Base-by-base conservation (phyloP, 1,284 basidiomycete species). In the Apiotrichum veenhuisii region DNA sequence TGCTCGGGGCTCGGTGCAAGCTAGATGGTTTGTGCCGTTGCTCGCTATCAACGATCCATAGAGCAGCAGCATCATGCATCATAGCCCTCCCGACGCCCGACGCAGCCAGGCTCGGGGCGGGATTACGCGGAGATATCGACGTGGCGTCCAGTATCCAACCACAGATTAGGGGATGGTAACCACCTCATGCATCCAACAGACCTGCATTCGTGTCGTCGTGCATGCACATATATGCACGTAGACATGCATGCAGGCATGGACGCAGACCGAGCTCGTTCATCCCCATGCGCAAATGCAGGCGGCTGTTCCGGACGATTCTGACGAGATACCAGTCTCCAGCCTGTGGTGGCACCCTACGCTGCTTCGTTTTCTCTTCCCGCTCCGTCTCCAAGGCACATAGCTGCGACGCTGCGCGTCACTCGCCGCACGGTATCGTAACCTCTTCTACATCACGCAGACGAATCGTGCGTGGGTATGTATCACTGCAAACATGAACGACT, bases 71-170 rank as follows among this genome's bases (percentile, higher is more conserved):
- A 40, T 37, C 34, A 23, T n/a, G n/a, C n/a, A n/a, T n/a, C n/a
- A n/a, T n/a, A n/a, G n/a, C n/a, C n/a, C n/a, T 33, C 7, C 33
- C 25, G 14, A n/a, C 48, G 22, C 9, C 36, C n/a, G 17, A 40
- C 20, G 48, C 22, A n/a, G 48, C 30, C 30, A 40, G 23, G 11
- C 4, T 8, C 30, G n/a, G 30, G 45, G 11, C 40, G 9, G 26
- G 40, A 27, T 40, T 26, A 41, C 5, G 25, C 37, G 50, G 38
- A 40, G 36, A 51, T 51, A 40, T 27, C n/a, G 33, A 33, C 43
- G 51, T 52, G 51, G 51, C 51, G 41, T 10, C n/a, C 22, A 3
- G 23, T 22, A 36, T n/a, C 50, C 50, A 52, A 52, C 50, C 50
- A 42, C 40, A 36, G 27, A 11, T 9, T 10, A 12, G 30, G 20